A percentile compares a stretch with the other conserved stretches of the same genome.
These are phyloP conservation scores for Periconia sp. DNA, from an alignment of 2,329 filamentous ascomycete species.

Conservation along the genomic window DNA sequence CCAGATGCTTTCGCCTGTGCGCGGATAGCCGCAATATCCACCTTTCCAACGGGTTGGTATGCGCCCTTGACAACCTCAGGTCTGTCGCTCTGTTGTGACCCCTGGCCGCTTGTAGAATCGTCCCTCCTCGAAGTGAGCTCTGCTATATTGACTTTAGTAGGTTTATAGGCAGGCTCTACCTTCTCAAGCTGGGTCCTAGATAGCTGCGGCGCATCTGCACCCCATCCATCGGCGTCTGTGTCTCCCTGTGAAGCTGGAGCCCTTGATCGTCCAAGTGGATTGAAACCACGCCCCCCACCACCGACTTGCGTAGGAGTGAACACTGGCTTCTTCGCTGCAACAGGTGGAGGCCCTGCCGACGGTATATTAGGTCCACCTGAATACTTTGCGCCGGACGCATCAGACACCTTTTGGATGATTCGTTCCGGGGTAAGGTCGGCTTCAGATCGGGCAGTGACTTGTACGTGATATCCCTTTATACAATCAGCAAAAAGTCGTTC, in stretches of 20 bases:
- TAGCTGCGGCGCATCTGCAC: conserved; percentile 86
- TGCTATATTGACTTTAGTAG: conserved; percentile 91
- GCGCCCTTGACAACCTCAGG: conserved; percentile 76
- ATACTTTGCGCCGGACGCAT: conserved; percentile 95
- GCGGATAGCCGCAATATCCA: conserved; percentile 93
- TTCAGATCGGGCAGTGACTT: conserved; percentile 92
- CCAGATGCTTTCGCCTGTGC: conserved; percentile 64
- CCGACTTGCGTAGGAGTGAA: conserved; percentile 77
- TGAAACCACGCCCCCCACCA: conserved; percentile 59
- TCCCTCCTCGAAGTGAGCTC: conserved; percentile 75
- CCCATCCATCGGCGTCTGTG: conserved; percentile 89
- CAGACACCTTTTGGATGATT: conserved; percentile 90
- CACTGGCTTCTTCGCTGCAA: conserved; percentile 83
- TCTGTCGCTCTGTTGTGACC: conserved; percentile 52
- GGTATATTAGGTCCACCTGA: conserved; percentile 65
- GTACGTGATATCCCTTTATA: conserved; percentile 82
- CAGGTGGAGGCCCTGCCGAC: conserved; percentile 63
- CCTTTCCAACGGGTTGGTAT: conserved; percentile 93
- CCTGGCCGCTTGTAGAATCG: conserved; percentile 62
- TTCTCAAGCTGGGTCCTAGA: conserved; percentile 87
- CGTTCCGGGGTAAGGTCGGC: conserved; percentile 82
- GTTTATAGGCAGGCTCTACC: conserved; percentile 89
- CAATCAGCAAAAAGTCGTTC: conserved; percentile 18
- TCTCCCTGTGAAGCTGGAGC: conserved; percentile 56
- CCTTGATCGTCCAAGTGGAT: conserved; percentile 68